Conservation (phyloP, 1,139 yeast species). For the Suhomyces taliae region DNA sequence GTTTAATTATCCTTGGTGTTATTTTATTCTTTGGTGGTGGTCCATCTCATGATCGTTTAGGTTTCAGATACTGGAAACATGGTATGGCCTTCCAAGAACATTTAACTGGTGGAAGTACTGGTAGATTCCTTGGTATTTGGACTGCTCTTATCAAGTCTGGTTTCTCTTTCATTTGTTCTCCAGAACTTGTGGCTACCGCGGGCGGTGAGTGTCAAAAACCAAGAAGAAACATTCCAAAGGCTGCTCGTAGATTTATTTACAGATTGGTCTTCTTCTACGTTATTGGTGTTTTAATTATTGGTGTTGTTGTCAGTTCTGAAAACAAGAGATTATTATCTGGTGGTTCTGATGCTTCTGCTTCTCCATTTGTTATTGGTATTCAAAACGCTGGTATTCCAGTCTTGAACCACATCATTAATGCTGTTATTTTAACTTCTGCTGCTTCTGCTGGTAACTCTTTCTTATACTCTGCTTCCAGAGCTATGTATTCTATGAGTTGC, state of each 20-base stretch:
- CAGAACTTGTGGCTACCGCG: conserved; percentile 40
- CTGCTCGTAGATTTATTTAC: conserved; percentile 46
- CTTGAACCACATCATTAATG: conserved; percentile 67
- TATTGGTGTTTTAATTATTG: conserved; percentile 46
- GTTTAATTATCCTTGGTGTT: conserved; percentile 43
- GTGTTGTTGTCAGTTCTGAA: conserved; percentile 42
- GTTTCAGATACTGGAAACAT: conserved; percentile 64
- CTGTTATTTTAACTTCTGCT: conserved; percentile 65
- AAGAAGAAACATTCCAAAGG: conserved; percentile 47
- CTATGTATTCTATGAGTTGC: conserved; percentile 60
- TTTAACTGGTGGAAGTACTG: conserved; percentile 56
- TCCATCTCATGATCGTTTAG: conserved; percentile 26
- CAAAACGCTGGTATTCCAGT: conserved; percentile 60
- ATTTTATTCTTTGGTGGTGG: conserved; percentile 46
- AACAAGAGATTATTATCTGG: conserved; percentile 35
- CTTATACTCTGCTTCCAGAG: conserved; percentile 69
- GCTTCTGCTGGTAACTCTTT: conserved; percentile 75
- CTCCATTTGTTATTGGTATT: conserved; percentile 52
- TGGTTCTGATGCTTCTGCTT: conserved; percentile 44
- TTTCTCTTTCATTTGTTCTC: conserved; percentile 42
- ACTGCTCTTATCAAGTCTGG: conserved; percentile 42
- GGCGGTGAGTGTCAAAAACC: conserved; percentile 48
- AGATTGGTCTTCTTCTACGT: conserved; percentile 51
- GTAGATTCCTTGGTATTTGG: conserved; percentile 45
- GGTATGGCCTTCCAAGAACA: conserved; percentile 52